Evolutionary conservation across 148 eudicot species (phyloP).

Genomic region (Simmondsia chinensis): DNA sequence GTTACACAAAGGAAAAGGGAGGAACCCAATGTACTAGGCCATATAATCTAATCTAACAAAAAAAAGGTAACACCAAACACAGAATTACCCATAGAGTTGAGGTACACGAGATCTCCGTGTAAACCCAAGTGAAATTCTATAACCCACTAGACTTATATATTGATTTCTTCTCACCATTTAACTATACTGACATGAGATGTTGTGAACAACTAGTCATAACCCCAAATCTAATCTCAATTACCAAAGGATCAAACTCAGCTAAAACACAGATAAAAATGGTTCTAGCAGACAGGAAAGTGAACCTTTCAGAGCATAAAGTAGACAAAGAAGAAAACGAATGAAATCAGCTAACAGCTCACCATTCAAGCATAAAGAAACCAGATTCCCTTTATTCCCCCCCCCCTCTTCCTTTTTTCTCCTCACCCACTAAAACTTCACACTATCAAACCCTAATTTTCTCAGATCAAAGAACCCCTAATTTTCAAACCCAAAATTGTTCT

Average conservation of each 20-base stretch:
- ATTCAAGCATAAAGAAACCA: slow-evolving; percentile 45
- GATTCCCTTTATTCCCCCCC: slow-evolving; percentile 41
- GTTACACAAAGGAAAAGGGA: slow-evolving; percentile 27
- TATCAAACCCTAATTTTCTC: not conserved
- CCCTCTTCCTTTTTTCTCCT: not conserved
- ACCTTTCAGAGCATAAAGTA: slow-evolving; percentile 85
- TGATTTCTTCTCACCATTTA: too few species aligned
- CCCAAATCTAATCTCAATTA: slow-evolving; percentile 14
- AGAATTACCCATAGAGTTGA: too few species aligned
- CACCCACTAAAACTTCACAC: not conserved
- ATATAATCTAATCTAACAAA: slow-evolving; percentile 62
- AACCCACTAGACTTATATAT: too few species aligned
- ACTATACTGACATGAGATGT: too few species aligned
- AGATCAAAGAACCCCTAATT: slow-evolving; percentile 5
- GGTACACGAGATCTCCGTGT: too few species aligned
- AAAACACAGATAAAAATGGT: slow-evolving; percentile 15
- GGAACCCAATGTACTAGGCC: slow-evolving; percentile 52
- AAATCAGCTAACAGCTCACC: slow-evolving; percentile 66
- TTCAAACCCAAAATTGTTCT: slow-evolving; percentile 12
- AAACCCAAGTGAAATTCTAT: too few species aligned
- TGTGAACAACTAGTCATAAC: too few species aligned
- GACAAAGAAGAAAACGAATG: slow-evolving; percentile 32
- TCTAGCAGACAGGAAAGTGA: slow-evolving; percentile 54
- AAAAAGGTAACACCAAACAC: too few species aligned
- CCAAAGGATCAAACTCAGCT: slow-evolving; percentile 38